These are phyloP conservation scores for Quercus engelmannii DNA, from an alignment of 306 rosid genomes.

Conservation along the genomic window DNA sequence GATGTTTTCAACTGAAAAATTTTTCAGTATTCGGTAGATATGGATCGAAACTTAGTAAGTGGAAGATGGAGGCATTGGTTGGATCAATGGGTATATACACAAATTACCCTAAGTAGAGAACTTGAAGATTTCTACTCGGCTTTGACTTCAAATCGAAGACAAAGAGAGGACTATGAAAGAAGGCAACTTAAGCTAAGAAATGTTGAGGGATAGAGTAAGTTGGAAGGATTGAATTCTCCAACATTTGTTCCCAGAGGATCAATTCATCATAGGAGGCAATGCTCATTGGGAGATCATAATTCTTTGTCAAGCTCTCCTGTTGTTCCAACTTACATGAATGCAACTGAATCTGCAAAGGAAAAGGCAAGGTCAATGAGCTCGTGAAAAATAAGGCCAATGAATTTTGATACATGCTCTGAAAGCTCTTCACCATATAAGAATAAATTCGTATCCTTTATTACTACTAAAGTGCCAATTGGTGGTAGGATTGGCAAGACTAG, in stretches of 20 bases:
- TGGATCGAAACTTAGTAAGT: constrained; percentile 56
- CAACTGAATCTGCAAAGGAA: constrained; percentile 84
- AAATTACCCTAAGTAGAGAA: constrained; percentile 79
- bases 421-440: constrained; percentile 81
- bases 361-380: constrained; percentile 70
- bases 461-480: too few species aligned
- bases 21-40: constrained; percentile 52
- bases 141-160: constrained; percentile 40
- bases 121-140: constrained; percentile 75
- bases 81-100: constrained; percentile 95
- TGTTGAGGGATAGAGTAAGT: constrained; percentile 18
- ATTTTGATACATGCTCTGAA: constrained; percentile 49
- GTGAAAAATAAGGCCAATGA: constrained; percentile 58
- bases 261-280: constrained; percentile 47
- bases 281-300: constrained; percentile 55
- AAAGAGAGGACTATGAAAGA: constrained; percentile 35
- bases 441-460: constrained; percentile 36
- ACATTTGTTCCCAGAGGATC: constrained; percentile 31
- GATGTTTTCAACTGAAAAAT: background rate
- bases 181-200: constrained; percentile 41
- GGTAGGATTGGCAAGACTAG: too few species aligned
- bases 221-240: constrained; percentile 54
- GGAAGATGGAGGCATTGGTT: constrained; percentile 98
- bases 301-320: constrained; percentile 60
- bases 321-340: constrained; percentile 86